These are phyloP conservation scores for Thalassiosira delicatula DNA, from an alignment of 352 stramenopile genomes.

Conservation along the genomic window DNA sequence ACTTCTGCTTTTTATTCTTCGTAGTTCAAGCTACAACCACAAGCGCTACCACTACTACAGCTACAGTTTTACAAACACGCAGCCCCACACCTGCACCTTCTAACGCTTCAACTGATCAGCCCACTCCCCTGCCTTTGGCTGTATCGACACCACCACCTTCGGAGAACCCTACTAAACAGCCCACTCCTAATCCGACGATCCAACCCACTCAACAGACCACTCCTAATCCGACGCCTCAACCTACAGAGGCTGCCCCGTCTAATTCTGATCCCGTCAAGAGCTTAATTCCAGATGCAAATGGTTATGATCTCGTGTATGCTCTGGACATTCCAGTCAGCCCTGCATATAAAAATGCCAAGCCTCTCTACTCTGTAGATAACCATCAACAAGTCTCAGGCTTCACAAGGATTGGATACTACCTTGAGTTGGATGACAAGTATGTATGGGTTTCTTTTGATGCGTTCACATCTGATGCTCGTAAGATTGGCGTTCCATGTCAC, in stretches of 20 bases:
- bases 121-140: too few species aligned
- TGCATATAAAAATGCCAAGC: not conserved
- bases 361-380: not conserved
- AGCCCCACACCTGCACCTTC: too few species aligned
- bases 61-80: too few species aligned
- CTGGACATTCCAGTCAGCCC: not conserved
- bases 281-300: slow-evolving; percentile 1
- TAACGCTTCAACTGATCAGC: too few species aligned
- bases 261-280: not conserved
- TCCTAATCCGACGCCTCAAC: not conserved
- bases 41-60: too few species aligned
- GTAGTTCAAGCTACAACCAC: too few species aligned
- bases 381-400: not conserved
- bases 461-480: not conserved
- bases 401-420: not conserved
- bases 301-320: not conserved
- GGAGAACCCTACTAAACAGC: too few species aligned
- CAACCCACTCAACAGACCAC: not conserved
- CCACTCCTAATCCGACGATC: not conserved
- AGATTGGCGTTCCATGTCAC: slow-evolving; percentile 1
- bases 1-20: too few species aligned
- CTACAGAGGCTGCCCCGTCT: not conserved
- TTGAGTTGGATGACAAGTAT: not conserved
- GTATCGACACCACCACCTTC: too few species aligned
- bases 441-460: not conserved